Conservation (phyloP, 345 rosid genomes). For the Geranium rotundifolium region DNA sequence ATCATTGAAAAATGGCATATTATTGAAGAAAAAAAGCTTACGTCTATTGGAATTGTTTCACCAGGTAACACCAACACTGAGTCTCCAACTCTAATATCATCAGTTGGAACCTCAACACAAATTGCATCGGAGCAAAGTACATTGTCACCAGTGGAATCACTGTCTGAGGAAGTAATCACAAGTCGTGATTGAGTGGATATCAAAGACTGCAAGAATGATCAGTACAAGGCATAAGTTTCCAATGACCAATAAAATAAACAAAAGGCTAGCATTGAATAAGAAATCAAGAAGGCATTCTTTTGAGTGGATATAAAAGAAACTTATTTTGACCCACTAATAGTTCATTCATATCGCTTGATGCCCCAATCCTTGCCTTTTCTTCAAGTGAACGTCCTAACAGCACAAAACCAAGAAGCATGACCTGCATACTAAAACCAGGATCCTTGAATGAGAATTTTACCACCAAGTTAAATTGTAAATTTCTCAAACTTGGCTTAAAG, state of each 20-base stretch:
- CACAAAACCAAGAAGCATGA: conserved; percentile 98
- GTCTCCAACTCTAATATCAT: conserved; percentile 86
- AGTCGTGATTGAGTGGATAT: conserved; percentile 81
- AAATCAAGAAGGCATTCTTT: not conserved
- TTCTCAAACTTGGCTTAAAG: not conserved
- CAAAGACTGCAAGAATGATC: conserved; percentile 57
- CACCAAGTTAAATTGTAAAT: not conserved
- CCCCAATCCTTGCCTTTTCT: conserved; percentile 73
- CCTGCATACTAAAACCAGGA: conserved; percentile 70
- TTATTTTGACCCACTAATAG: conserved; percentile 48
- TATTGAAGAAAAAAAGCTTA: conserved; percentile 25
- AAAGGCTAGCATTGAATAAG: not conserved
- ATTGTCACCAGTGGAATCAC: conserved; percentile 35
- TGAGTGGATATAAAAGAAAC: not conserved
- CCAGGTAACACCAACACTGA: conserved; percentile 78
- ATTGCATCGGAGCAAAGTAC: conserved; percentile 78
- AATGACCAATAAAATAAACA: not conserved
- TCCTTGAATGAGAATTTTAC: conserved; percentile 30
- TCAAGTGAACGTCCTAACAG: conserved; percentile 92
- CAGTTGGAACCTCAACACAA: conserved; percentile 70
- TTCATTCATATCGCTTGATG: conserved; percentile 94
- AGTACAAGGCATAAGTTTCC: not conserved
- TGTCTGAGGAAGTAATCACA: conserved; percentile 67
- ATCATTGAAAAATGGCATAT: not conserved
- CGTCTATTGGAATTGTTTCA: conserved; percentile 93